Evolutionary conservation across 805 yeast species (phyloP).

Genomic region (Yarrowia hollandica): DNA sequence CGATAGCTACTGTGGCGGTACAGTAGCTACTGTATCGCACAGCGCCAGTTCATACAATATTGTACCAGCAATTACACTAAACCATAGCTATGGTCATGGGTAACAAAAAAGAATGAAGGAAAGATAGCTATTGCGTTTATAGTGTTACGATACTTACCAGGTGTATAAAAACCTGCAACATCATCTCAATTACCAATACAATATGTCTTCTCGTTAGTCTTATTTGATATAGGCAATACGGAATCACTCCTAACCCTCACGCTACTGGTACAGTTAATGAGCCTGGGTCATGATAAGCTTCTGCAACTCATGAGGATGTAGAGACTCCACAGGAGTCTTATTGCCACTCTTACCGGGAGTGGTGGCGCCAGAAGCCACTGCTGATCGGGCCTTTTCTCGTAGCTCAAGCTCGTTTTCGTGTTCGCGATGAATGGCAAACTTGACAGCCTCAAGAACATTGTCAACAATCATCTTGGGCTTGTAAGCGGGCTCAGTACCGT

Average conservation of each 20-base stretch:
- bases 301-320: conserved; percentile 28
- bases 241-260: no score
- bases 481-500: conserved; percentile 75
- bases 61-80: no score
- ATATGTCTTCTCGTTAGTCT: not conserved
- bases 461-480: conserved; percentile 73
- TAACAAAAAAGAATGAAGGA: no score
- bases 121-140: no score
- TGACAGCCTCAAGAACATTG: conserved; percentile 77
- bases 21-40: no score
- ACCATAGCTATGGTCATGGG: no score
- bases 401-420: conserved; percentile 69
- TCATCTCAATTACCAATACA: no score
- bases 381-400: conserved; percentile 29
- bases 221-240: not conserved
- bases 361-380: conserved; percentile 14
- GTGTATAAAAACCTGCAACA: no score
- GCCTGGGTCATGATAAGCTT: conserved; percentile 23
- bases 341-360: conserved; percentile 1
- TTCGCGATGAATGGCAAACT: conserved; percentile 80
- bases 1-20: no score
- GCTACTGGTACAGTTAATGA: no score
- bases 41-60: no score
- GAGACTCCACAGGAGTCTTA: conserved; percentile 10
- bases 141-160: no score